Conservation (phyloP, 805 yeast genomes). For the Barnettozyma siamensis region DNA sequence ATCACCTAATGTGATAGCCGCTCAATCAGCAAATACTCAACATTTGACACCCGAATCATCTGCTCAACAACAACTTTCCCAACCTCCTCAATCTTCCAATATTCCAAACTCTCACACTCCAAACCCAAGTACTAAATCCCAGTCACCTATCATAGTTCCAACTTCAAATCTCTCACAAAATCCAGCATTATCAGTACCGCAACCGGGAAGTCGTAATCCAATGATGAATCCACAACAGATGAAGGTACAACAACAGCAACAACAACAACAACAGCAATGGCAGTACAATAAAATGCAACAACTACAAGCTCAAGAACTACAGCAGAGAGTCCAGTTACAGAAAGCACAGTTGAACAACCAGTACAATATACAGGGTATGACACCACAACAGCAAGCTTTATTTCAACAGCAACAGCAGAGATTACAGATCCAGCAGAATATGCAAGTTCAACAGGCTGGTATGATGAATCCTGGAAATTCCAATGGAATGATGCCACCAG, state of each 20-base stretch:
- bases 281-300: slow-evolving; percentile 20
- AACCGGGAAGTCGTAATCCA: slow-evolving; percentile 1
- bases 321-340: slow-evolving; percentile 22
- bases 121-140: not conserved
- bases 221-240: slow-evolving; percentile 7
- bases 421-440: slow-evolving; percentile 12
- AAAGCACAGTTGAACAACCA: slow-evolving; percentile 20
- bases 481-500: slow-evolving; percentile 14
- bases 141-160: not conserved
- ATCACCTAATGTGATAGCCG: slow-evolving; percentile 1
- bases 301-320: slow-evolving; percentile 19
- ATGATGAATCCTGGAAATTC: not conserved
- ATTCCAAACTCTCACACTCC: not conserved
- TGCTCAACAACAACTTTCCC: slow-evolving; percentile 12
- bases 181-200: slow-evolving; percentile 19
- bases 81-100: slow-evolving; percentile 5
- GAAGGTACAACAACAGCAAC: slow-evolving; percentile 6
- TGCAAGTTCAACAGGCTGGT: slow-evolving; percentile 7
- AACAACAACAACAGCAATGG: slow-evolving; percentile 13
- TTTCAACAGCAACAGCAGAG: slow-evolving; percentile 15
- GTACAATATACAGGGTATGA: slow-evolving; percentile 3
- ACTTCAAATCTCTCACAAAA: slow-evolving; percentile 13
- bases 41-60: not conserved
- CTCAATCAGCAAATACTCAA: not conserved
- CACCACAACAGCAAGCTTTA: slow-evolving; percentile 13